Percentiles rank a stretch among this genome's conserved stretches.
These are phyloP conservation scores for Echinosophora koreensis DNA, from an alignment of 306 rosid species.

Conservation along the genomic window DNA sequence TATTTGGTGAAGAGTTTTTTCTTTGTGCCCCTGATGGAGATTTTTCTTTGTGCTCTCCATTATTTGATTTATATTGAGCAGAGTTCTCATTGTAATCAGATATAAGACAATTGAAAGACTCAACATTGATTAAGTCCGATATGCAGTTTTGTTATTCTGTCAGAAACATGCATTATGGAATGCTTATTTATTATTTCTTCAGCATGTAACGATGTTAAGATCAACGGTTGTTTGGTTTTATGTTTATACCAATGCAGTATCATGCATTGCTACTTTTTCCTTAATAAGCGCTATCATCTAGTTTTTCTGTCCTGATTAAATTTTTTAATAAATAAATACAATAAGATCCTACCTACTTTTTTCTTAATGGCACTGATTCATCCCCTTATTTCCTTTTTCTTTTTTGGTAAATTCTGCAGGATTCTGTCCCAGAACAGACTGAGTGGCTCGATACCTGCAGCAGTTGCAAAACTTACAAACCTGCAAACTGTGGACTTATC, in stretches of 20 bases:
- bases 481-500: constrained; percentile 86
- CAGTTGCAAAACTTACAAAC: constrained; percentile 71
- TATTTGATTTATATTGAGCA: constrained; percentile 20
- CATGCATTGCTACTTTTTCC: constrained; percentile 36
- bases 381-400: constrained; percentile 4
- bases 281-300: not conserved
- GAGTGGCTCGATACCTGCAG: constrained; percentile 76
- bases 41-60: constrained; percentile 12
- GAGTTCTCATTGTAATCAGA: constrained; percentile 9
- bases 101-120: constrained; percentile 2
- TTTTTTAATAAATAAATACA: constrained; percentile 24
- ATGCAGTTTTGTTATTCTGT: constrained; percentile 26
- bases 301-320: constrained; percentile 12
- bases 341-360: constrained; percentile 5
- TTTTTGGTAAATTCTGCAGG: constrained; percentile 58
- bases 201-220: not conserved
- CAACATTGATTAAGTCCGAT: constrained; percentile 19
- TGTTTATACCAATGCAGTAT: constrained; percentile 18
- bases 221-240: constrained; percentile 12
- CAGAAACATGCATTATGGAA: constrained; percentile 17
- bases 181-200: constrained; percentile 18
- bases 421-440: constrained; percentile 71
- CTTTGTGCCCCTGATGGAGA: constrained; percentile 15
- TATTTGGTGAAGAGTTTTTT: too few relatives aligned
- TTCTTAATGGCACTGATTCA: constrained; percentile 1